Evolutionary conservation across 768 basidiomycete species (phyloP), one percentile per base, ranked within the genome.

Genomic region (Sutorius australiensis): DNA sequence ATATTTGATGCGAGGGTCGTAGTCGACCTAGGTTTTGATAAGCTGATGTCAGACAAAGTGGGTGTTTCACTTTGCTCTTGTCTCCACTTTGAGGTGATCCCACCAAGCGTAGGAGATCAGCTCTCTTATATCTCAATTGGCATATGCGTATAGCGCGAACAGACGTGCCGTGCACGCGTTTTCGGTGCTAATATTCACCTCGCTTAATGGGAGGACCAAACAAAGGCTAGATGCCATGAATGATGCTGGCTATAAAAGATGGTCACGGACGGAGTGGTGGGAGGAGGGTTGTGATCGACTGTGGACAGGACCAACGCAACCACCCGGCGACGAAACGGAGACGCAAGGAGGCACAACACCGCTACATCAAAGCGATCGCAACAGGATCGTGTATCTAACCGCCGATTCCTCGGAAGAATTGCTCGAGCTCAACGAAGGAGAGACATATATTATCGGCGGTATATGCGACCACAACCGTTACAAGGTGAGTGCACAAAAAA

Each of bases 381-480:
- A 81, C 54, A 81, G 66, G 41, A 75, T 97, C 48, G 79, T 98
- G 36, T 99, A 99, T 70, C 82, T 99, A 47, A 97, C 97, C 7
- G 97, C 95, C 2, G 97, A 99, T 72, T 86, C 95, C 8, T 80
- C 85, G 30, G 82, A 95, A 46, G 92, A 95, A 70, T 73, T 99
- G 39, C 73, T 77, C n/a, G 86, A 89, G 61, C 80, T 99, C 50
- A 83, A 77, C 50, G 84, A 91, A 50, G 84, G 86, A 39, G 88
- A 95, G 65, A 89, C 86, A 8, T 98, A 98, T 67, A 84, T 99
- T 61, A 94, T 99, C 48, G 95, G 95, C 42, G 95, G 95, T 6
- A 87, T 99, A 60, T 87, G 87, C 54, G 97, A 99, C 69, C 90
- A 89, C 65, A 99, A 99, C 72, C 88, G 95, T 39, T 91, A 95